A percentile compares a stretch with the other conserved stretches of the same genome.
phyloP scores from a whole-genome alignment of 257 asterid genomes.

The Catharanthus roseus region DNA sequence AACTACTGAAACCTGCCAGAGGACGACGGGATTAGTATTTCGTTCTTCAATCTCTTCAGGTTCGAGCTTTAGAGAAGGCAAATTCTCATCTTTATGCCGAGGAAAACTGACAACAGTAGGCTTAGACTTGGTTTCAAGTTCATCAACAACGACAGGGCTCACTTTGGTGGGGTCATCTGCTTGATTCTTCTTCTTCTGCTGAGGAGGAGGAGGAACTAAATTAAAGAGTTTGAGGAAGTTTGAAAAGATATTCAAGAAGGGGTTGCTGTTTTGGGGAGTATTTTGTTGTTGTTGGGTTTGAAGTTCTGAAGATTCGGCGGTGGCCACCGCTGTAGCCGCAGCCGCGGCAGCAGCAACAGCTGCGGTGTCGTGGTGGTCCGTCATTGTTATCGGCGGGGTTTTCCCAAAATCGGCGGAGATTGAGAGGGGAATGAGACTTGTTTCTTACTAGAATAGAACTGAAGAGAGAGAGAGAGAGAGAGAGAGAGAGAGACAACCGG shows the following conservation, averaged over 20 bases:
- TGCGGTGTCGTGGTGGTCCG: not conserved
- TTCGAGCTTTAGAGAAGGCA: not conserved
- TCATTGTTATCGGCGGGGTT: not conserved
- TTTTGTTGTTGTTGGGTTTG: not conserved
- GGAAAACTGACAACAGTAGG: not conserved
- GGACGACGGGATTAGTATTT: slow-evolving; percentile 6
- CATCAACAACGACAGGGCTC: not conserved
- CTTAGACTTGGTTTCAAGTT: not conserved
- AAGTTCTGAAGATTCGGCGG: slow-evolving; percentile 2
- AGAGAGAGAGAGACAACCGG: too few relatives aligned
- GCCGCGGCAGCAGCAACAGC: not conserved
- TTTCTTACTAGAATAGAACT: too few relatives aligned
- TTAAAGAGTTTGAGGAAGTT: not conserved
- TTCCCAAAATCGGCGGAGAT: too few relatives aligned
- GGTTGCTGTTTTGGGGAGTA: not conserved
- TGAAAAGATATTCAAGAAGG: not conserved
- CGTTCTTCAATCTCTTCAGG: not conserved
- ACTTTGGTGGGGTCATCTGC: not conserved
- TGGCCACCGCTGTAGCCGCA: too few relatives aligned
- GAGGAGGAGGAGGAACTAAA: not conserved
- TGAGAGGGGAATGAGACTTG: too few relatives aligned
- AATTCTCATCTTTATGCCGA: not conserved
- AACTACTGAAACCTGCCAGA: slow-evolving; percentile 4
- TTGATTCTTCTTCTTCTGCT: not conserved
- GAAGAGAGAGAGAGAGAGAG: too few relatives aligned